Evolutionary conservation across 1,284 basidiomycete genomes (phyloP).

Genomic region (Flammula alnicola): DNA sequence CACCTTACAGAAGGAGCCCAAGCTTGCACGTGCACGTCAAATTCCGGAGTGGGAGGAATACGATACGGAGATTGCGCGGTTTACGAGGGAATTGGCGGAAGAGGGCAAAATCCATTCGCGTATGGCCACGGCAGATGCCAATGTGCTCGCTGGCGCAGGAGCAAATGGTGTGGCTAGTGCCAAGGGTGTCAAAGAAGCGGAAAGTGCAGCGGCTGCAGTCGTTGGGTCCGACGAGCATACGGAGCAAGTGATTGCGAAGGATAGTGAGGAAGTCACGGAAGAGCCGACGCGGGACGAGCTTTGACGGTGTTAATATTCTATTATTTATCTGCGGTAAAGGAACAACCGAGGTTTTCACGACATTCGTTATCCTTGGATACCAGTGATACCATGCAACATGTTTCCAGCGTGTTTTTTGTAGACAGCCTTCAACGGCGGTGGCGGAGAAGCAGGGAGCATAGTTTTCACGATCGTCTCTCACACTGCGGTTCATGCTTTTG

Average conservation of each 20-base stretch:
- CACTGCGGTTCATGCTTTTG: neutral
- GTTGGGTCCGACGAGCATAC: neutral
- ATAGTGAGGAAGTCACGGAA: neutral
- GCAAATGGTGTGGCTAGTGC: constrained; percentile 3
- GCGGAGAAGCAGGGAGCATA: neutral
- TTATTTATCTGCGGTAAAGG: constrained; percentile 10
- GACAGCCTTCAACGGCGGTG: too few relatives aligned
- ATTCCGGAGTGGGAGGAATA: constrained; percentile 98
- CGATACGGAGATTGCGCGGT: constrained; percentile 78
- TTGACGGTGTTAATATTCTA: constrained; percentile 1
- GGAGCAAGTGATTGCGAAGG: neutral
- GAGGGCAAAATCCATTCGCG: constrained; percentile 68
- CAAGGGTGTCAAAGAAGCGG: neutral
- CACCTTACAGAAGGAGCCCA: constrained; percentile 85
- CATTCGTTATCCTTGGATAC: neutral
- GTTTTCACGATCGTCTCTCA: neutral
- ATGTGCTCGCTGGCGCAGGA: constrained; percentile 49
- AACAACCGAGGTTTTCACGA: neutral
- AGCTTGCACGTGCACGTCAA: constrained; percentile 88
- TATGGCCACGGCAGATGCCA: constrained; percentile 72
- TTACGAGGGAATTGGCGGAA: constrained; percentile 70
- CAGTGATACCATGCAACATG: too few relatives aligned
- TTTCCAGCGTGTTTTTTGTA: too few relatives aligned
- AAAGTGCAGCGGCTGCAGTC: neutral
- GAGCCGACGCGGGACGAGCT: constrained; percentile 20